Conservation (phyloP, 441 rosid genomes). For the Populus hybrid region DNA sequence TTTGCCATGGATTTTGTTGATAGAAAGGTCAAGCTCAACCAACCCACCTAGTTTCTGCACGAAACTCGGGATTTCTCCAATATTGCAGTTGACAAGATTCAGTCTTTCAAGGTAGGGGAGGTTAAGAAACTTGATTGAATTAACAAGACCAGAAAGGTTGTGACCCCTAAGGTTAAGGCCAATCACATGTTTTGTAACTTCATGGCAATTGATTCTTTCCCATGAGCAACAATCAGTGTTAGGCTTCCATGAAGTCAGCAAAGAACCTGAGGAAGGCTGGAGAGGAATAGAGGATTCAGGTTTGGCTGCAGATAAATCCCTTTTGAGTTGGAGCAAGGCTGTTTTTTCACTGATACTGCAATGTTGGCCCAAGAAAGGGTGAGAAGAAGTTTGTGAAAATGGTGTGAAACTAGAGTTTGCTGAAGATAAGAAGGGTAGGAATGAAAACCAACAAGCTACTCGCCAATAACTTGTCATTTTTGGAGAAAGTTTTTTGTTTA, state of each 20-base stretch:
- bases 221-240: not conserved
- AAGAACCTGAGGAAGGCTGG: not conserved
- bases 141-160: not conserved
- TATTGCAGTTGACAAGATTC: not conserved
- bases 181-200: not conserved
- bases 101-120: not conserved
- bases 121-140: not conserved
- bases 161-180: not conserved
- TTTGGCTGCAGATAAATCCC: not conserved
- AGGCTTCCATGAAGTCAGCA: not conserved
- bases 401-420: not conserved
- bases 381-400: not conserved
- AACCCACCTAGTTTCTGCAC: not conserved
- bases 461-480: not conserved
- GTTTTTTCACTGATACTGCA: not conserved
- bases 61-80: not conserved
- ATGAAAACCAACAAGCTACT: not conserved
- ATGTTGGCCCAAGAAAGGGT: not conserved
- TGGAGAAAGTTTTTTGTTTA: not conserved
- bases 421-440: not conserved
- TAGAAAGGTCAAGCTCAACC: conserved; percentile 21
- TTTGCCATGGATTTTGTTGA: conserved; percentile 9
- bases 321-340: not conserved
- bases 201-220: not conserved
- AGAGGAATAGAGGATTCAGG: not conserved